Evolutionary conservation across 1,284 basidiomycete species (phyloP).

Genomic region (Leccinum griseonigrum): DNA sequence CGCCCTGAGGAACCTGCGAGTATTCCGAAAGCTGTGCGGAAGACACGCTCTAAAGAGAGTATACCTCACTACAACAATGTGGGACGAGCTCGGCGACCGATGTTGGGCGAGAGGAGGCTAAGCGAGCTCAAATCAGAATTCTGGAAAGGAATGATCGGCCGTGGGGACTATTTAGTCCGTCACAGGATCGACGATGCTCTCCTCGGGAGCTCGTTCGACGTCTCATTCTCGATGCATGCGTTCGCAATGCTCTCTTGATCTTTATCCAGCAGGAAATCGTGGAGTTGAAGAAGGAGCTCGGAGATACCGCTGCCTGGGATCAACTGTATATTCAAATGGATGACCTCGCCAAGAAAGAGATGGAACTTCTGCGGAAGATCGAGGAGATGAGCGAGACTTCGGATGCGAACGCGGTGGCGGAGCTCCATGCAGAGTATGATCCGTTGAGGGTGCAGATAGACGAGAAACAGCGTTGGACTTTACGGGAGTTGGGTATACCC

Average conservation of each 20-base stretch:
- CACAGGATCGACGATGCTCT: neutral
- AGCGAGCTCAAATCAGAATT: neutral
- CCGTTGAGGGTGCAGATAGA: neutral
- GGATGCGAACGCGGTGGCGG: neutral
- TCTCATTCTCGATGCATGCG: neutral
- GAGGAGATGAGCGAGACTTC: neutral
- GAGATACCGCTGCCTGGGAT: neutral
- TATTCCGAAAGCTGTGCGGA: neutral
- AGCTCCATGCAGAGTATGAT: neutral
- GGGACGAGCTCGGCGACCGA: neutral
- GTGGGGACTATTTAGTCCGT: neutral
- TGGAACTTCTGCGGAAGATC: neutral
- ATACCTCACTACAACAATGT: neutral
- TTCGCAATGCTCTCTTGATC: neutral
- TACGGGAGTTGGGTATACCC: neutral
- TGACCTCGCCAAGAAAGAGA: neutral
- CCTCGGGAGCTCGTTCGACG: neutral
- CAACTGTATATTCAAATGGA: neutral
- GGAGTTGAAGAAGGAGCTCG: neutral
- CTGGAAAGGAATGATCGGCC: neutral
- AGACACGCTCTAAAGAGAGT: neutral
- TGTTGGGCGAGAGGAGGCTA: neutral
- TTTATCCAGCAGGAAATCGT: neutral
- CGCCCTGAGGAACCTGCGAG: neutral
- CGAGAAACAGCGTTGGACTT: neutral